Conservation (phyloP, 129 eudicot genomes). For the Centrapalus pauciflorus region DNA sequence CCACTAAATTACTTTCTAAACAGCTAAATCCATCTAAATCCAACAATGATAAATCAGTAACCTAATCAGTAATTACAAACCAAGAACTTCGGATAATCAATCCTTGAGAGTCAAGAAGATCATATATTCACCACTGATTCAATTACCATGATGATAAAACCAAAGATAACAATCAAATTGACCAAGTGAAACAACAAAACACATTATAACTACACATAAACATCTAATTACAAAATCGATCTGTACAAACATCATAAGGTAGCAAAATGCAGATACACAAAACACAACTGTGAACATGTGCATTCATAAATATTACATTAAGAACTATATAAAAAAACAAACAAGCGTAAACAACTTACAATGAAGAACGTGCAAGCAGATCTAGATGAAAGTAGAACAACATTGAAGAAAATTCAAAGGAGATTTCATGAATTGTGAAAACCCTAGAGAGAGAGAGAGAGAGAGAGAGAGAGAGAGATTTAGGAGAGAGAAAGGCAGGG, state of each 20-base stretch:
- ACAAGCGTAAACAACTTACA: constrained; percentile 36
- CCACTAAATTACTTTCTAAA: no score
- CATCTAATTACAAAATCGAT: constrained; percentile 5
- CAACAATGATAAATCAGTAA: neutral
- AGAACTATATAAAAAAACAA: neutral
- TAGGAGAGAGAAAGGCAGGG: constrained; percentile 35
- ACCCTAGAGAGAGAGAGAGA: constrained; percentile 14
- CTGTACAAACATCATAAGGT: constrained; percentile 12
- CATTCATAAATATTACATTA: neutral
- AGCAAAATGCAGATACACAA: constrained; percentile 25
- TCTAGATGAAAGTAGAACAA: constrained; percentile 22
- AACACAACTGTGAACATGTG: constrained; percentile 8
- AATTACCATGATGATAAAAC: neutral
- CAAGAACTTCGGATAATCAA: neutral
- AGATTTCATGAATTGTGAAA: constrained; percentile 6
- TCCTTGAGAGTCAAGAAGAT: neutral
- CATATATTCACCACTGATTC: neutral
- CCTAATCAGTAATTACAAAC: neutral
- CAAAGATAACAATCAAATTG: neutral
- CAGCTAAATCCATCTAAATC: neutral
- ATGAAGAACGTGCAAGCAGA: constrained; percentile 30
- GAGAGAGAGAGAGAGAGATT: neutral
- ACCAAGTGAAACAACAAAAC: neutral
- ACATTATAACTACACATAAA: neutral
- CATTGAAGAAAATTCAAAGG: constrained; percentile 10